Conservation (phyloP, 768 basidiomycete species). For the Amanita exitialis region DNA sequence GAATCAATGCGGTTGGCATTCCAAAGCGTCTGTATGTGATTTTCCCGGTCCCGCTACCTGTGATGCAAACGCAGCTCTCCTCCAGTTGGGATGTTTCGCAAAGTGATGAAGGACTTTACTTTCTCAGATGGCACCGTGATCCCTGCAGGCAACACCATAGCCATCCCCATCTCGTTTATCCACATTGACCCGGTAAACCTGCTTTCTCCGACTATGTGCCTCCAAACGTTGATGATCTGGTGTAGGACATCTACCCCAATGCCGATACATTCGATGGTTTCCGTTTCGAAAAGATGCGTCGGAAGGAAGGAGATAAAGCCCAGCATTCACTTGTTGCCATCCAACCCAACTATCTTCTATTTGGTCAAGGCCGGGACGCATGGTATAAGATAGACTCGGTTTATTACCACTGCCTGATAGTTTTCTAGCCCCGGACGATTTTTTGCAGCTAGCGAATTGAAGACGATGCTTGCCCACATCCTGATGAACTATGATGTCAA, state of each 20-base stretch:
- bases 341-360: conserved; percentile 18
- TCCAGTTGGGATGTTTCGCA: conserved; percentile 19
- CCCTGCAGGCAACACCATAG: conserved; percentile 15
- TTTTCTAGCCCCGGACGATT: conserved; percentile 21
- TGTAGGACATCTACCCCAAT: conserved; percentile 23
- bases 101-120: conserved; percentile 27
- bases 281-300: conserved; percentile 25
- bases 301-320: conserved; percentile 14
- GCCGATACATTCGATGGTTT: conserved; percentile 25
- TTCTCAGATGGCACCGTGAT: conserved; percentile 18
- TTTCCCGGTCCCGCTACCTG: not conserved
- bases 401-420: not conserved
- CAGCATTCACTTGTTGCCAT: conserved; percentile 22
- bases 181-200: conserved; percentile 3
- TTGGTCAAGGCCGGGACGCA: conserved; percentile 19
- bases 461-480: conserved; percentile 21
- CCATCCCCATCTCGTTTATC: conserved; percentile 9
- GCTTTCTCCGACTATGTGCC: not conserved
- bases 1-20: conserved; percentile 25
- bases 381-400: conserved; percentile 6
- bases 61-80: not conserved
- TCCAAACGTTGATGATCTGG: not conserved
- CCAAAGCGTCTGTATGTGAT: conserved; percentile 13
- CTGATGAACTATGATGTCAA: conserved; percentile 25
- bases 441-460: conserved; percentile 24